phyloP scores from a whole-genome alignment of 2,329 filamentous ascomycete species.

The Bipolaris zeicola region DNA sequence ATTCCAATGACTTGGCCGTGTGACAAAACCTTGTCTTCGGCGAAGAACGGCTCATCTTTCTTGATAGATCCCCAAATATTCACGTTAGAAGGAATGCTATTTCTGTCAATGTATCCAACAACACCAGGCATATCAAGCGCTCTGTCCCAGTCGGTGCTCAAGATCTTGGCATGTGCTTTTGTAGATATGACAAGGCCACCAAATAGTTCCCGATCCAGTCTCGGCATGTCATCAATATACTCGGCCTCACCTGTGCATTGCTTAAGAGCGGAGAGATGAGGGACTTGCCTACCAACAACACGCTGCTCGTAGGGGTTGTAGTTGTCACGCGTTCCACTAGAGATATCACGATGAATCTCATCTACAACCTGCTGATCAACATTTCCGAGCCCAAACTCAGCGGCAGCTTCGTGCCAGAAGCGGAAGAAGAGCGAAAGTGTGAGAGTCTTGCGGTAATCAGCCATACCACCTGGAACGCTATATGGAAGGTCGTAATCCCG shows the following conservation, averaged over 20 bases:
- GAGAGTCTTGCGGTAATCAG: constrained; percentile 86
- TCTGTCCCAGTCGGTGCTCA: constrained; percentile 74
- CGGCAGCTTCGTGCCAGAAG: constrained; percentile 90
- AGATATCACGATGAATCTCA: constrained; percentile 84
- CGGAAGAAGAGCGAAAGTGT: constrained; percentile 93
- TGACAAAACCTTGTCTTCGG: constrained; percentile 82
- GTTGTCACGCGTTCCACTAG: constrained; percentile 76
- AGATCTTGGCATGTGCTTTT: constrained; percentile 82
- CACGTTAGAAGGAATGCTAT: constrained; percentile 77
- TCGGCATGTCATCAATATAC: constrained; percentile 92
- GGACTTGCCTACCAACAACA: constrained; percentile 80
- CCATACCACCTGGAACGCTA: constrained; percentile 93
- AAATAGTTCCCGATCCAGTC: constrained; percentile 81
- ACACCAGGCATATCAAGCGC: constrained; percentile 88
- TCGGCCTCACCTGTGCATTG: constrained; percentile 92
- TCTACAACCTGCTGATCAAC: constrained; percentile 73
- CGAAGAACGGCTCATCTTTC: constrained; percentile 86
- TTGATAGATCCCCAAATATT: constrained; percentile 89
- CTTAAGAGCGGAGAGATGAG: constrained; percentile 87
- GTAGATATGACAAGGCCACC: constrained; percentile 86
- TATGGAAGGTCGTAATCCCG: constrained; percentile 85
- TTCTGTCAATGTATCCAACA: constrained; percentile 79
- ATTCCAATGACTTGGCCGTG: constrained; percentile 91
- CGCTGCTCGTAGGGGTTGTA: constrained; percentile 79
- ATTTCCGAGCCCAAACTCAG: constrained; percentile 60